Evolutionary conservation across 495 filamentous ascomycete species (phyloP).

Genomic region (Podospora pseudocomata): DNA sequence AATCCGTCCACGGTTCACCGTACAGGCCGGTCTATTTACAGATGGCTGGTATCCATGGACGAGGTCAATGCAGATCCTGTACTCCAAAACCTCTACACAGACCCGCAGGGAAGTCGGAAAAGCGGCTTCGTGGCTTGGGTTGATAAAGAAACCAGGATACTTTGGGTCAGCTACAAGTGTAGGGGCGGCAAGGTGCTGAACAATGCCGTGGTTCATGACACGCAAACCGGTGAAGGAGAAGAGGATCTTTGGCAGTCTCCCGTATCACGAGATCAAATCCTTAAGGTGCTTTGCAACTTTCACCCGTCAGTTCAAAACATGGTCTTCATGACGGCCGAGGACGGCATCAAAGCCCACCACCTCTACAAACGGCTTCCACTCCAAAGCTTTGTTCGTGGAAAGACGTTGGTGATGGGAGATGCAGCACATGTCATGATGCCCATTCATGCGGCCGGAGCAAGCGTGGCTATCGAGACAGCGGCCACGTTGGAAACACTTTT

Average conservation of each 20-base stretch:
- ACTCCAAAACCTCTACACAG: constrained; percentile 23
- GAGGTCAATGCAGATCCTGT: constrained; percentile 36
- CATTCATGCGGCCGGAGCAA: constrained; percentile 28
- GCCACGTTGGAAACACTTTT: constrained; percentile 30
- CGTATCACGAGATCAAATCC: constrained; percentile 17
- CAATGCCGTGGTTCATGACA: constrained; percentile 31
- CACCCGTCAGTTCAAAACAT: constrained; percentile 21
- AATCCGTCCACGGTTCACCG: constrained; percentile 15
- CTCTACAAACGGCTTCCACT: constrained; percentile 26
- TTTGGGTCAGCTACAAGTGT: constrained; percentile 47
- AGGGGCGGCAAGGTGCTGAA: constrained; percentile 33
- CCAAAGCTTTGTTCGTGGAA: constrained; percentile 26
- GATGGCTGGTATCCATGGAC: constrained; percentile 43
- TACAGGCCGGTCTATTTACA: constrained; percentile 41
- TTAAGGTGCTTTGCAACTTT: constrained; percentile 25
- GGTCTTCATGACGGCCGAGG: constrained; percentile 28
- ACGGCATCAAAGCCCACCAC: constrained; percentile 32
- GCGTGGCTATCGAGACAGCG: constrained; percentile 29
- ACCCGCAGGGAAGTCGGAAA: constrained; percentile 6
- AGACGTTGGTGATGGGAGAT: constrained; percentile 29
- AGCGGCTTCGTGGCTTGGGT: constrained; percentile 32
- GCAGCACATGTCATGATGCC: constrained; percentile 35
- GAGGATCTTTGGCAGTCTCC: constrained; percentile 22
- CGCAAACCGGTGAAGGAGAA: constrained; percentile 18
- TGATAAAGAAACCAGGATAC: constrained; percentile 26